A percentile compares a stretch with the other conserved stretches of the same genome.
Conservation (phyloP, 176 grass and related monocot genomes). For the sorghum (Sorghum bicolor) region Sorghum_bicolor_NCBIv3 NC_012870.2:11754001-11754500, state of each 20-base stretch:
- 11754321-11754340: background rate
- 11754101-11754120: conserved; percentile 81
- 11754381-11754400: background rate
- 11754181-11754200: conserved; percentile 59
- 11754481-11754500: background rate
- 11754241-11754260: background rate
- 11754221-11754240: background rate
- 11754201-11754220: conserved; percentile 22
- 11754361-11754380: background rate
- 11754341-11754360: background rate
- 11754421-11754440: background rate
- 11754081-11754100: conserved; percentile 81
- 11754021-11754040: conserved; percentile 18
- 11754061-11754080: conserved; percentile 87
- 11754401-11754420: background rate
- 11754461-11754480: background rate
- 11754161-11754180: conserved; percentile 70
- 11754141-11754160: background rate
- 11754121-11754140: conserved; percentile 56
- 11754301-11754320: background rate
- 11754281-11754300: background rate
- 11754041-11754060: conserved; percentile 76
- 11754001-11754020: conserved; percentile 62
- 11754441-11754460: conserved; percentile 5
- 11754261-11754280: background rate